Evolutionary conservation across 73 alveolate genomes (phyloP).

Genomic region (Blepharisma japonicum): DNA sequence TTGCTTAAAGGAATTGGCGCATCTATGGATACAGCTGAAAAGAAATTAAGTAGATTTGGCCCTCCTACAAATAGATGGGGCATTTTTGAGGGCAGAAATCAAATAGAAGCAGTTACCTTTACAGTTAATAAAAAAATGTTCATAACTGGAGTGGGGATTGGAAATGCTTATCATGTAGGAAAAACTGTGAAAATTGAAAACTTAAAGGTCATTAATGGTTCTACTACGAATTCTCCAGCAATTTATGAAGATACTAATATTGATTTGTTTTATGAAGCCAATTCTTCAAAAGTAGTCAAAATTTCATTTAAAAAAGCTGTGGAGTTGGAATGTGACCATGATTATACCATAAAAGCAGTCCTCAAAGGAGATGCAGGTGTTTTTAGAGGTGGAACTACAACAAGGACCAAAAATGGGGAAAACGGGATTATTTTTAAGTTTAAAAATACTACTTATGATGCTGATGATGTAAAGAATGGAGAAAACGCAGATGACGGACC

Average conservation of each 20-base stretch:
- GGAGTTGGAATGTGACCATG: not conserved
- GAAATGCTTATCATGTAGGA: slow-evolving; percentile 27
- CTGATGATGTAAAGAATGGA: slow-evolving; percentile 27
- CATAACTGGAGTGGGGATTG: slow-evolving; percentile 13
- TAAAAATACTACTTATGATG: slow-evolving; percentile 10
- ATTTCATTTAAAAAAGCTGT: slow-evolving; percentile 21
- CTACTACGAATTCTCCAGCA: not conserved
- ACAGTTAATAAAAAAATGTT: not conserved
- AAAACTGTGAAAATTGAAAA: slow-evolving; percentile 24
- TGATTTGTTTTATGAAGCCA: slow-evolving; percentile 7
- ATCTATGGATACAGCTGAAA: not conserved
- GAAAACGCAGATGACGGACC: slow-evolving; percentile 26
- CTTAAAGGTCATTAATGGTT: not conserved
- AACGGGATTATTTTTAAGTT: not conserved
- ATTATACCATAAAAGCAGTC: slow-evolving; percentile 1
- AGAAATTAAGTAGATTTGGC: not conserved
- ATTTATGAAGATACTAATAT: slow-evolving; percentile 9
- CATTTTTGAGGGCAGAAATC: slow-evolving; percentile 23
- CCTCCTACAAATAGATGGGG: slow-evolving; percentile 28
- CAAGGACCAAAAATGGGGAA: slow-evolving; percentile 22
- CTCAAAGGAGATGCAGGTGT: slow-evolving; percentile 24
- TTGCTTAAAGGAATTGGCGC: not conserved
- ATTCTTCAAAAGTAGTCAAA: slow-evolving; percentile 3
- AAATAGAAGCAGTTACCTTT: slow-evolving; percentile 28
- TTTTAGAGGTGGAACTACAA: slow-evolving; percentile 22